These are phyloP conservation scores for Suhomyces bolitotheri DNA, from an alignment of 1,139 yeast species.

Conservation along the genomic window DNA sequence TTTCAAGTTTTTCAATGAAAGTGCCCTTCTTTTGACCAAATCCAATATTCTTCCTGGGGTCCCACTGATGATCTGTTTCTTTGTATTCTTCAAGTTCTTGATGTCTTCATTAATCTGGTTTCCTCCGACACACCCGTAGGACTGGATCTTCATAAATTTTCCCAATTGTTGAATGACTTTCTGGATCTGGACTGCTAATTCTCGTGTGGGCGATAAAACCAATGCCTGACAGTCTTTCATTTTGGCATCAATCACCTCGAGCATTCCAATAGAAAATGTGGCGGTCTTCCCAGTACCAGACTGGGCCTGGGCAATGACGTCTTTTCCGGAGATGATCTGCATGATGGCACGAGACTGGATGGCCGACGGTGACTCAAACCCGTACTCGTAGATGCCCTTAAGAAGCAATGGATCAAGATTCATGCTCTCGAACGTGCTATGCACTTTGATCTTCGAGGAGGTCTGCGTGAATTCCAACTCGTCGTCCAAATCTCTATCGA, in stretches of 20 bases:
- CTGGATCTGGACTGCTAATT: conserved; percentile 86
- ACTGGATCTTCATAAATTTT: conserved; percentile 77
- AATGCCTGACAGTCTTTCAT: conserved; percentile 76
- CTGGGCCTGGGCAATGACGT: conserved; percentile 96
- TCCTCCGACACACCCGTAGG: conserved; percentile 95
- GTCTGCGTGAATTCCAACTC: conserved; percentile 55
- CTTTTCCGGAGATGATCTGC: conserved; percentile 88
- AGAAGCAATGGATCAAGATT: conserved; percentile 63
- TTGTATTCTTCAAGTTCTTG: conserved; percentile 60
- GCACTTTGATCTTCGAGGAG: conserved; percentile 62
- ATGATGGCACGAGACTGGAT: conserved; percentile 93
- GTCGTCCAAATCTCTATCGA: conserved; percentile 58
- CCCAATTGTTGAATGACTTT: conserved; percentile 83
- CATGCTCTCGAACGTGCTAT: conserved; percentile 78
- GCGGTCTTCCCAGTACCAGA: conserved; percentile 99
- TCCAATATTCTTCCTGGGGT: conserved; percentile 95
- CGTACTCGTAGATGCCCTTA: conserved; percentile 83
- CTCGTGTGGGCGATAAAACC: conserved; percentile 93
- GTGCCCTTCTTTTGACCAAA: conserved; percentile 73
- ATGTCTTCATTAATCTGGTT: conserved; percentile 80
- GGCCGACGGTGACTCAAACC: conserved; percentile 92
- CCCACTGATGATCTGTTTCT: conserved; percentile 93
- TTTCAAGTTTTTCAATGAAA: conserved; percentile 70
- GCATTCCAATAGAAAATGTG: conserved; percentile 88
- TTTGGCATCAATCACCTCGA: conserved; percentile 73